Percentiles rank a stretch among this genome's conserved stretches.
phyloP scores from a whole-genome alignment of 2,329 filamentous ascomycete species.

The Fusarium sp. region DNA sequence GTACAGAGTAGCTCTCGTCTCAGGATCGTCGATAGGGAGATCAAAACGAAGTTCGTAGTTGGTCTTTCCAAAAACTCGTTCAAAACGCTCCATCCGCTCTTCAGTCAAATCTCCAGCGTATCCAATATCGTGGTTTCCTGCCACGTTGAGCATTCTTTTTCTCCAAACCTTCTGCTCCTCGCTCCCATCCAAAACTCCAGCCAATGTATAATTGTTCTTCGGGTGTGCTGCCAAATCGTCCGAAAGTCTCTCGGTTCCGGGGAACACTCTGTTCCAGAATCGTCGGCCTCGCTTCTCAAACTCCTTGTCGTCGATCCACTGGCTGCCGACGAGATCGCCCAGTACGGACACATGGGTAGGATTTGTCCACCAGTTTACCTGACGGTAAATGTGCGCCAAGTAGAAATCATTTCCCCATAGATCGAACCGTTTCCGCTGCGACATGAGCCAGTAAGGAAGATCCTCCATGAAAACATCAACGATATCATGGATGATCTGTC shows the following conservation, averaged over 20 bases:
- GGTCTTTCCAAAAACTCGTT: slow-evolving; percentile 83
- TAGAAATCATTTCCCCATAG: slow-evolving; percentile 95
- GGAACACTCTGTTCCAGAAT: slow-evolving; percentile 86
- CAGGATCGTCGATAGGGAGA: slow-evolving; percentile 59
- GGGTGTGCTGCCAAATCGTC: slow-evolving; percentile 65
- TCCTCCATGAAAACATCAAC: slow-evolving; percentile 75
- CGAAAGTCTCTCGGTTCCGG: slow-evolving; percentile 71
- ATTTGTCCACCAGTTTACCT: slow-evolving; percentile 81
- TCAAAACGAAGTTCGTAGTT: slow-evolving; percentile 90
- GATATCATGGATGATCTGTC: slow-evolving; percentile 66
- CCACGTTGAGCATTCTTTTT: slow-evolving; percentile 86
- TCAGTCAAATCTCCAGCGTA: slow-evolving; percentile 91
- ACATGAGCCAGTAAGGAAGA: slow-evolving; percentile 72
- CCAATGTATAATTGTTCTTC: slow-evolving; percentile 60
- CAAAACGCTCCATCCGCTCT: slow-evolving; percentile 82
- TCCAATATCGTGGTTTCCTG: slow-evolving; percentile 95
- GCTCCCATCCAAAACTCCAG: slow-evolving; percentile 60
- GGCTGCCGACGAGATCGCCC: slow-evolving; percentile 91
- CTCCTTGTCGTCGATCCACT: slow-evolving; percentile 91
- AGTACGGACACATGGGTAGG: slow-evolving; percentile 91
- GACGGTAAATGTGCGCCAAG: slow-evolving; percentile 90
- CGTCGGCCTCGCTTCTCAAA: slow-evolving; percentile 78
- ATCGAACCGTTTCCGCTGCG: slow-evolving; percentile 82
- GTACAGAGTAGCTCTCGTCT: slow-evolving; percentile 55
- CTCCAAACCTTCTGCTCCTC: slow-evolving; percentile 70